Percentiles rank a stretch among this genome's conserved stretches.
Conservation (phyloP, 2,329 filamentous ascomycete genomes). For the Aspergillus sp. region DNA sequence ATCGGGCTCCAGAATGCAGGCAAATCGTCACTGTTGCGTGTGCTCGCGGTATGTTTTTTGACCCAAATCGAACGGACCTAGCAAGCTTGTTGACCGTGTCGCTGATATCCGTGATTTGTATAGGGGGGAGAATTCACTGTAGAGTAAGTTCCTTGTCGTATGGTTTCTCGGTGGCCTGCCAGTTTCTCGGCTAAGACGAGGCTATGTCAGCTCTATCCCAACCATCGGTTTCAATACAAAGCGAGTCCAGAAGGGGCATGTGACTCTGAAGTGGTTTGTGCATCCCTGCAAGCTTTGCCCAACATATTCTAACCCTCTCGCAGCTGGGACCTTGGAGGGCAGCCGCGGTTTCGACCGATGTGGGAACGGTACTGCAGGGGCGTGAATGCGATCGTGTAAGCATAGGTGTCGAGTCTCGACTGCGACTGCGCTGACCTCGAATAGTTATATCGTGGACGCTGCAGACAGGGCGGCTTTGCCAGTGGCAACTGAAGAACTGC, state of each 20-base stretch:
- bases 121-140: constrained; percentile 98
- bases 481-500: constrained; percentile 87
- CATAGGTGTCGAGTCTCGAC: neutral
- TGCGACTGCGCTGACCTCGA: constrained; percentile 13
- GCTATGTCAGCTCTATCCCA: constrained; percentile 77
- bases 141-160: constrained; percentile 68
- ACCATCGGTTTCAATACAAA: constrained; percentile 99
- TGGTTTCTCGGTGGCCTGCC: neutral
- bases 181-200: constrained; percentile 16
- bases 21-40: constrained; percentile 91
- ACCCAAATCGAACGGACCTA: neutral
- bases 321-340: constrained; percentile 94
- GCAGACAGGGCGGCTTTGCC: constrained; percentile 79
- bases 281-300: constrained; percentile 2
- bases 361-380: constrained; percentile 99
- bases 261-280: constrained; percentile 86
- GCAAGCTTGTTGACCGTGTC: constrained; percentile 15
- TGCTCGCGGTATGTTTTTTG: constrained; percentile 76
- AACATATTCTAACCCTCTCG: constrained; percentile 16
- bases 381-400: constrained; percentile 90
- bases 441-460: constrained; percentile 91
- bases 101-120: constrained; percentile 18
- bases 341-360: constrained; percentile 96
- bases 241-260: constrained; percentile 94
- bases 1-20: constrained; percentile 97